Conservation (phyloP, 2,329 filamentous ascomycete species). For the Beauveria varroae region DNA sequence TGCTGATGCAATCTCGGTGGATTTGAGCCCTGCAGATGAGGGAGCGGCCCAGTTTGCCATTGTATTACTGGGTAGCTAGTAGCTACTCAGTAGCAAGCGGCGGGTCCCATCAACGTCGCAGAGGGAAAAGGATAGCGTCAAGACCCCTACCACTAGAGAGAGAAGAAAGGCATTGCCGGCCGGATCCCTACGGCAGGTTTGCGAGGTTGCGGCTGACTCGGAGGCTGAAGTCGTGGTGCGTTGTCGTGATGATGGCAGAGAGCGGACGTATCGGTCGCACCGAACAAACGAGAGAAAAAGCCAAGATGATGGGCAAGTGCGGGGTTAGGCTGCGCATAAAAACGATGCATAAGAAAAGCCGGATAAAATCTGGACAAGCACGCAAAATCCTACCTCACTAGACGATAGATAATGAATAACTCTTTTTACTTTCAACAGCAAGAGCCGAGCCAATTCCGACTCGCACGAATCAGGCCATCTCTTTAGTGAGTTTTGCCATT, state of each 20-base stretch:
- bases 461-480: not conserved
- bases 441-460: not conserved
- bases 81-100: not conserved
- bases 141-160: not conserved
- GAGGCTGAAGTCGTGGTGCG: not conserved
- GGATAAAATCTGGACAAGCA: not conserved
- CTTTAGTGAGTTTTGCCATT: not conserved
- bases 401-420: too few species aligned
- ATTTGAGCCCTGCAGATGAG: not conserved
- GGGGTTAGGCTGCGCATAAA: not conserved
- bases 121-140: not conserved
- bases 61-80: too few species aligned
- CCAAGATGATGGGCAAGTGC: not conserved
- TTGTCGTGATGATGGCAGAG: not conserved
- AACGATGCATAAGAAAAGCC: not conserved
- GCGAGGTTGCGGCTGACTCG: not conserved
- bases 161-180: too few species aligned
- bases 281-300: not conserved
- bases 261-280: not conserved
- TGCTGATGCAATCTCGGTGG: not conserved
- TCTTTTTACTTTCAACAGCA: not conserved
- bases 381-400: too few species aligned
- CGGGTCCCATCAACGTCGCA: not conserved
- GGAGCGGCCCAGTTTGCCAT: too few species aligned
- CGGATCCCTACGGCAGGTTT: not conserved